Evolutionary conservation across 805 yeast species (phyloP).

Genomic region (Yarrowia sp.): DNA sequence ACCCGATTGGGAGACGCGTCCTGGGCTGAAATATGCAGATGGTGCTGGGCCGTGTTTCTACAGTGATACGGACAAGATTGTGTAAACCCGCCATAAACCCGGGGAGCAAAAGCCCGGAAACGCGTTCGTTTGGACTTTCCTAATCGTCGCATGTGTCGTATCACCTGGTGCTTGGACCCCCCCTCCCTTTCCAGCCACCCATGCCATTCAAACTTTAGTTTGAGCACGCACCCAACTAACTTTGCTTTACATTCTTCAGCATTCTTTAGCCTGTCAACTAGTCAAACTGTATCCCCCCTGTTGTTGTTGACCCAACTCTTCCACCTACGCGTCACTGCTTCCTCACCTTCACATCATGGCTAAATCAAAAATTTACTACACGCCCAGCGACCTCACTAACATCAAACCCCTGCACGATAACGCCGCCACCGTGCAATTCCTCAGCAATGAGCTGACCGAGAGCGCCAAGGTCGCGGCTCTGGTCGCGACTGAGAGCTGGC

Average conservation of each 20-base stretch:
- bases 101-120: background rate
- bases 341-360: background rate
- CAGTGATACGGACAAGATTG: background rate
- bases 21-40: background rate
- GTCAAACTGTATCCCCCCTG: conserved; percentile 23
- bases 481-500: conserved; percentile 23
- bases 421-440: conserved; percentile 23
- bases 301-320: conserved; percentile 16
- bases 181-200: background rate
- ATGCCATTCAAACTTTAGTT: conserved; percentile 9
- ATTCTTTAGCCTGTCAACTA: conserved; percentile 21
- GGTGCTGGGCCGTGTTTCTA: background rate
- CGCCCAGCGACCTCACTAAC: conserved; percentile 25
- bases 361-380: conserved; percentile 10
- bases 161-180: background rate
- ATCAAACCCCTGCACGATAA: conserved; percentile 21
- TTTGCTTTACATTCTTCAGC: conserved; percentile 22
- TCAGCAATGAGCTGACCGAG: conserved; percentile 21
- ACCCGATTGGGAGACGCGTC: conserved; percentile 13
- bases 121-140: background rate
- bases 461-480: conserved; percentile 16
- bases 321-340: conserved; percentile 15
- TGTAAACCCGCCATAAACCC: background rate
- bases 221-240: conserved; percentile 5
- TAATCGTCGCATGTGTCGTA: background rate